A percentile compares a stretch with the other conserved stretches of the same genome.
Conservation (phyloP, 768 basidiomycete species). For the Calvatia gigantea region DNA sequence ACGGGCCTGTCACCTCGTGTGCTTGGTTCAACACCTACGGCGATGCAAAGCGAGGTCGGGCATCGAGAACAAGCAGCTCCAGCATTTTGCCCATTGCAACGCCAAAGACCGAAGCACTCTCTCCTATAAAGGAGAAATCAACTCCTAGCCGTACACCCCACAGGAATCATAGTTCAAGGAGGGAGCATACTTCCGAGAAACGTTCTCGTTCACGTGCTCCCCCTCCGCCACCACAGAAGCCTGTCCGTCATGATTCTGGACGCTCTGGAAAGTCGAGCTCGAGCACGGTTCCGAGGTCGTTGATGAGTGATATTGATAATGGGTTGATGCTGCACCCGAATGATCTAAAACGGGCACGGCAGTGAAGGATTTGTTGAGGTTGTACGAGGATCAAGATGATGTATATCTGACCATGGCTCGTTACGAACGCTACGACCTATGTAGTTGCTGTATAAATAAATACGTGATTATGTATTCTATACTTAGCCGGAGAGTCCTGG, state of each 20-base stretch:
- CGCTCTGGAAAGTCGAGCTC: slow-evolving; percentile 24
- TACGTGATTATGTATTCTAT: slow-evolving; percentile 1
- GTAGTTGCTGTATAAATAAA: not conserved
- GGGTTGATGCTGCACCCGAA: slow-evolving; percentile 40
- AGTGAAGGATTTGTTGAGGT: not conserved
- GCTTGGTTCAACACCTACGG: slow-evolving; percentile 66
- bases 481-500: slow-evolving; percentile 1
- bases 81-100: slow-evolving; percentile 36
- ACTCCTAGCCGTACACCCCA: slow-evolving; percentile 24
- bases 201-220: not conserved
- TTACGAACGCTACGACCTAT: slow-evolving; percentile 8
- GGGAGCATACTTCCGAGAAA: slow-evolving; percentile 16
- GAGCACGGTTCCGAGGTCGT: slow-evolving; percentile 29
- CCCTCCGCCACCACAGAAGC: slow-evolving; percentile 15
- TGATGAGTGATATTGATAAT: slow-evolving; percentile 34
- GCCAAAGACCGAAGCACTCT: slow-evolving; percentile 16
- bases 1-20: slow-evolving; percentile 63
- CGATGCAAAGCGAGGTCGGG: slow-evolving; percentile 29
- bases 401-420: not conserved
- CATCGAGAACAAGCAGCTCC: slow-evolving; percentile 32
- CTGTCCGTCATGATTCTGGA: slow-evolving; percentile 27
- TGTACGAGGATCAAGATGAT: not conserved
- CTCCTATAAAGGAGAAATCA: slow-evolving; percentile 19
- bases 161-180: slow-evolving; percentile 22
- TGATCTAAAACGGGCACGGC: slow-evolving; percentile 5